Evolutionary conservation across 1,284 basidiomycete species (phyloP), one percentile per base, ranked within the genome.

Genomic region (Salmacisia buchloeana): DNA sequence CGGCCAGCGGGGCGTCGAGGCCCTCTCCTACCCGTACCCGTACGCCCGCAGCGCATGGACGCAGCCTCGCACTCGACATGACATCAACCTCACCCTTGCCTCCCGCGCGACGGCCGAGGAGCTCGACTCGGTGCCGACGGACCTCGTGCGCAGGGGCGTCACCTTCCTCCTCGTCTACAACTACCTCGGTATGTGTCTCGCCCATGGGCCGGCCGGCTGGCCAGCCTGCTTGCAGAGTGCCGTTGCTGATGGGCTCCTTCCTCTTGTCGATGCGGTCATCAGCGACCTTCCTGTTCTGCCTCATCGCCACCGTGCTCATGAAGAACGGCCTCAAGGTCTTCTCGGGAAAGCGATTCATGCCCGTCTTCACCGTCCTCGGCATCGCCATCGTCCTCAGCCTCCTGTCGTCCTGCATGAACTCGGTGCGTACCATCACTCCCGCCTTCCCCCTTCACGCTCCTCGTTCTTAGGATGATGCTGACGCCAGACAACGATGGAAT

Each of bases 261-360:
- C 45, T 10, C 15, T 25, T 23, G 25, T 12, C 15, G n/a, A n/a
- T 27, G 18, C 21, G 45, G 5, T 25, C 3, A 23, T 25, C 13
- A 33, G 49, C 49, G 13, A 54, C 27, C 13, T 54, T 54, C 49
- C 49, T 54, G 1, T 33, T 54, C 49, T 54, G 49, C 27, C 27
- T 54, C 25, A 54, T 54, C 49, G 49, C 49, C 12, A 12, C 34
- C 49, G 49, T 54, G 4, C 29, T 54, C 13, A 54, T 54, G 49
- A 54, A 54, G 29, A 54, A 54, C 21, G 49, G 49, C 49, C 49
- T 54, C 49, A 54, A 33, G 13, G 49, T 54, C 27, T 54, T 54
- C 29, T 27, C 49, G 1, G 29, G 13, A 7, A 31, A 33, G 29
- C 49, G 49, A 13, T 33, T 54, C 15, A 31, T 31, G 15, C 49